These are phyloP conservation scores for Lumnitzera littorea DNA, from an alignment of 345 rosid species.

Conservation along the genomic window DNA sequence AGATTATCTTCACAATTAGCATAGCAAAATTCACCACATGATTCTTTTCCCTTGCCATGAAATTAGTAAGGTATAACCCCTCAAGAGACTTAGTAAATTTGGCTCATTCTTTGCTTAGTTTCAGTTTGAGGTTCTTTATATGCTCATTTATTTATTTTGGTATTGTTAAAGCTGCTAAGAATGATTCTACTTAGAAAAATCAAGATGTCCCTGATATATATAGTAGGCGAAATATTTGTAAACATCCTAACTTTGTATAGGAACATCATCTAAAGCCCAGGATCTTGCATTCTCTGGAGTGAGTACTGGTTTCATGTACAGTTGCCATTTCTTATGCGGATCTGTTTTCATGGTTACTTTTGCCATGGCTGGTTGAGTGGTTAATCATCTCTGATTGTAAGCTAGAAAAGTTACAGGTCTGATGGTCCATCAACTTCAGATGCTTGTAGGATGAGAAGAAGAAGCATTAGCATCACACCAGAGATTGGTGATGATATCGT, in stretches of 20 bases:
- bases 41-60: too few relatives aligned
- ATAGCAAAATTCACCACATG: too few relatives aligned
- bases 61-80: too few relatives aligned
- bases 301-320: too few relatives aligned
- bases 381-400: background rate
- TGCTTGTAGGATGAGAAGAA: slow-evolving; percentile 81
- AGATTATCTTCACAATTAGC: too few relatives aligned
- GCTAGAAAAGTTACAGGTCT: slow-evolving; percentile 47
- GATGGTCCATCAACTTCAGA: slow-evolving; percentile 75
- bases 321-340: too few relatives aligned
- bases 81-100: background rate
- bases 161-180: background rate
- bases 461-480: slow-evolving; percentile 97
- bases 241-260: too few relatives aligned
- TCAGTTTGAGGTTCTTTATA: background rate
- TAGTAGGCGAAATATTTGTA: too few relatives aligned
- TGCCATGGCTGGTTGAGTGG: background rate
- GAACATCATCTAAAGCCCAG: too few relatives aligned
- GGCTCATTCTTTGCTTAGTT: background rate
- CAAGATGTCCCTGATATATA: too few relatives aligned
- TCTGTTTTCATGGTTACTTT: background rate
- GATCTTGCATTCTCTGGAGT: too few relatives aligned
- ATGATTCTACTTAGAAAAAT: too few relatives aligned
- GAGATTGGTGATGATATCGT: slow-evolving; percentile 98
- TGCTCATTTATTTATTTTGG: background rate